Evolutionary conservation across 257 asterid species (phyloP).

Genomic region (Primulina huaijiensis): DNA sequence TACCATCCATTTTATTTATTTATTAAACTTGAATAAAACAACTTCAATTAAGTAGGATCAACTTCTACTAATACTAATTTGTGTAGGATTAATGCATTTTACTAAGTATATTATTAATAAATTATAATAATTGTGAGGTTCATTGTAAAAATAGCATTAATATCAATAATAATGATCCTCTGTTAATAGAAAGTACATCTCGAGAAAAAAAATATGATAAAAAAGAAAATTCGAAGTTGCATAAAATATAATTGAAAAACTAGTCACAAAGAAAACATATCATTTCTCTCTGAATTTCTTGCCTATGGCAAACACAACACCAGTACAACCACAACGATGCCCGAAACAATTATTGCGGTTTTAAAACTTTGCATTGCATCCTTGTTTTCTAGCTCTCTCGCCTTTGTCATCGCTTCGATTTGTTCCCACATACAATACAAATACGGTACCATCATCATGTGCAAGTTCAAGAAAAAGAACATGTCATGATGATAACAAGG

Average conservation of each 20-base stretch:
- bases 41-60: too few species aligned
- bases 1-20: too few species aligned
- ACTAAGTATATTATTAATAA: too few species aligned
- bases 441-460: too few species aligned
- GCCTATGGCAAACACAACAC: slow-evolving; percentile 68
- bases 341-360: slow-evolving; percentile 55
- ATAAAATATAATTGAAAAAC: too few species aligned
- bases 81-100: too few species aligned
- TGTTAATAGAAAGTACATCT: neutral
- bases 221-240: too few species aligned
- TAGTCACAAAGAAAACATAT: neutral
- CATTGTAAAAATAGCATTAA: too few species aligned
- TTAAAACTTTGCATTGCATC: slow-evolving; percentile 59
- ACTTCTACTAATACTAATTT: too few species aligned
- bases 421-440: slow-evolving; percentile 33
- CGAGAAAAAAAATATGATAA: too few species aligned
- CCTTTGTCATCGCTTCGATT: slow-evolving; percentile 26
- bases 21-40: too few species aligned
- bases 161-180: too few species aligned
- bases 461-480: neutral
- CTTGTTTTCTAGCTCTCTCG: slow-evolving; percentile 43
- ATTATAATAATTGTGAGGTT: neutral
- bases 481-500: neutral
- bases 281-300: slow-evolving; percentile 66
- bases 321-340: slow-evolving; percentile 62